Percentiles rank a stretch among this genome's conserved stretches.
phyloP scores from a whole-genome alignment of 176 grass and related monocot species.

The Oryza punctata region DNA sequence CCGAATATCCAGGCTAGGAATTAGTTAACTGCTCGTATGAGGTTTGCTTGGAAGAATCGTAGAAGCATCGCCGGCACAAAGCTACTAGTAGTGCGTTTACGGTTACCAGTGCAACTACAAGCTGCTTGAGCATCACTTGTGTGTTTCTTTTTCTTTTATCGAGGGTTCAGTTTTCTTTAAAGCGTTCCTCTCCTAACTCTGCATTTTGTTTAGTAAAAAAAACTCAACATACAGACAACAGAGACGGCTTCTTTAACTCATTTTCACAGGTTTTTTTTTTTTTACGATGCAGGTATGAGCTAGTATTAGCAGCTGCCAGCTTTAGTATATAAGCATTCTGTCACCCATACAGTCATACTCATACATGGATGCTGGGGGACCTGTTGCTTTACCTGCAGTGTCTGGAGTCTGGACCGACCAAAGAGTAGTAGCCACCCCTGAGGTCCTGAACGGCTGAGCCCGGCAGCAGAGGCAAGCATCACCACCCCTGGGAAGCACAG shows the following conservation, averaged over 20 bases:
- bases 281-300: not conserved
- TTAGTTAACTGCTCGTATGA: not conserved
- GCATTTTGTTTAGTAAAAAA: not conserved
- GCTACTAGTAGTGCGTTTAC: not conserved
- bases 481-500: not conserved
- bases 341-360: not conserved
- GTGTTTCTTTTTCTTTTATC: not conserved
- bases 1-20: constrained; percentile 12
- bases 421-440: constrained; percentile 2
- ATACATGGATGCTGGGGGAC: not conserved
- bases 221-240: not conserved
- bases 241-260: not conserved
- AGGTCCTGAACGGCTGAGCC: not conserved
- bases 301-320: too few species aligned
- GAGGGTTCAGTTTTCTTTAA: not conserved
- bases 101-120: not conserved
- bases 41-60: not conserved
- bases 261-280: not conserved
- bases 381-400: not conserved
- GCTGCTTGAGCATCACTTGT: not conserved
- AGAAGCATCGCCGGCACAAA: not conserved
- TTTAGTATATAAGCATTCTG: not conserved
- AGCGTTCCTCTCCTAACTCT: not conserved
- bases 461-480: constrained; percentile 13
- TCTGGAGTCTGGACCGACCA: constrained; percentile 2